Evolutionary conservation across 2,329 filamentous ascomycete genomes (phyloP), one percentile per base, ranked within the genome.

Genomic region (Purpureocillium takamizusanense): DNA sequence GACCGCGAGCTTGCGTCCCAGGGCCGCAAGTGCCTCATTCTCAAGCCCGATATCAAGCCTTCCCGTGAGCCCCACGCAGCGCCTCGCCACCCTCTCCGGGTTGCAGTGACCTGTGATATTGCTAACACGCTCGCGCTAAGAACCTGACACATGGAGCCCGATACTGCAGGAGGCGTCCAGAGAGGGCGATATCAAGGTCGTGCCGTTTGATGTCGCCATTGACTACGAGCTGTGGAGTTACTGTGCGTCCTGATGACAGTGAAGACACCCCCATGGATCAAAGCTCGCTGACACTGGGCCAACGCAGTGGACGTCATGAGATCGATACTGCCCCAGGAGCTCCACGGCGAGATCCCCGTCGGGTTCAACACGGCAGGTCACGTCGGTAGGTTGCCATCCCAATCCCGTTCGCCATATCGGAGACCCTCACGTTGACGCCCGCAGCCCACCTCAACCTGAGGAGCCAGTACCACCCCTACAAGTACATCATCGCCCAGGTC

Each of bases 331-430:
- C 89, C 89, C 0, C 80, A 88, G 47, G 81, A 86, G 35, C 70
- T 84, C 17, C 78, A 88, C 47, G 80, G 82, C 31, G 88, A 94
- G 50, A 79, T 92, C 25, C 90, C 89, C 3, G 76, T 78, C 25
- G 87, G 88, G 35, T 97, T 94, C 67, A 87, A 87, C 40, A 80
- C 82, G 28, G 88, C 90, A 28, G 90, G 92, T 15, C 90, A 97
- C 51, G 81, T 97, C 36, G 76, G 81, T 83, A 68, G 45, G 74
- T 62, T 33, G 9, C 7, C 6, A 7, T 7, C 11, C 17, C 17
- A 4, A n/a, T 5, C 17, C 5, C 8, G 15, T 6, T 12, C 1
- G 13, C 4, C 17, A 6, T 32, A 11, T 13, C 28, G 21, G 14
- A 7, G 32, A 9, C 7, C 28, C 9, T 25, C 35, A 11, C 39